phyloP scores from a whole-genome alignment of 495 filamentous ascomycete species.

The Polyplosphaeria fusca region DNA sequence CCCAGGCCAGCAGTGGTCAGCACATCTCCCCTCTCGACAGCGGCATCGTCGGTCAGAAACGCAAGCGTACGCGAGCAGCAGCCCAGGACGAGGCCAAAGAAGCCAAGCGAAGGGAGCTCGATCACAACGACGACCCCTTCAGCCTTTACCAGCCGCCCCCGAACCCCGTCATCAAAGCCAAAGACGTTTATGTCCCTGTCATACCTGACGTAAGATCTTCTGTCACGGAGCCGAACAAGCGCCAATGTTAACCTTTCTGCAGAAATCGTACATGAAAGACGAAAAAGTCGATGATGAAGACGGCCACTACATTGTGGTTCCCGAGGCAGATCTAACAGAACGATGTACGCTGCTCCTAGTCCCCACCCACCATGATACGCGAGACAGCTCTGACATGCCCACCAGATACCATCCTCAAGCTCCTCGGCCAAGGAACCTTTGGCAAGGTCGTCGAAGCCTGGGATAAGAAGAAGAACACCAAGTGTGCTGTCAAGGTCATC shows the following conservation, averaged over 20 bases:
- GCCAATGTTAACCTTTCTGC: background rate
- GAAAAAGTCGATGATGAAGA: constrained; percentile 89
- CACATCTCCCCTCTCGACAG: constrained; percentile 48
- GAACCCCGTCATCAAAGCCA: constrained; percentile 83
- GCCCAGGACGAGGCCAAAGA: constrained; percentile 65
- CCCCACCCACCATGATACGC: background rate
- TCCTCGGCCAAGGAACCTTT: constrained; percentile 95
- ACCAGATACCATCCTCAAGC: constrained; percentile 76
- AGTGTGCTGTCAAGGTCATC: constrained; percentile 95
- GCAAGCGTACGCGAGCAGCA: constrained; percentile 78
- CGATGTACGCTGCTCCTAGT: constrained; percentile 68
- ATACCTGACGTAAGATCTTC: constrained; percentile 71
- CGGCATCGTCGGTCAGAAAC: constrained; percentile 69
- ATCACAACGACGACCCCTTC: constrained; percentile 66
- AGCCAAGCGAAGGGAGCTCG: constrained; percentile 64
- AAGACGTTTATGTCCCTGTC: constrained; percentile 80
- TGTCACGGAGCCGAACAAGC: constrained; percentile 5
- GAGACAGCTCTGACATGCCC: constrained; percentile 2
- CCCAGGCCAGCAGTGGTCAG: constrained; percentile 54
- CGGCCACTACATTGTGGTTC: constrained; percentile 88
- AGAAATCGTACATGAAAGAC: constrained; percentile 48
- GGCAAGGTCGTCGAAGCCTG: constrained; percentile 94
- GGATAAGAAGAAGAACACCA: constrained; percentile 68
- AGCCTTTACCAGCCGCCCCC: constrained; percentile 79
- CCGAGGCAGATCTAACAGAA: constrained; percentile 77